Conservation (phyloP, 345 rosid genomes). For the Mercurialis annua region DNA sequence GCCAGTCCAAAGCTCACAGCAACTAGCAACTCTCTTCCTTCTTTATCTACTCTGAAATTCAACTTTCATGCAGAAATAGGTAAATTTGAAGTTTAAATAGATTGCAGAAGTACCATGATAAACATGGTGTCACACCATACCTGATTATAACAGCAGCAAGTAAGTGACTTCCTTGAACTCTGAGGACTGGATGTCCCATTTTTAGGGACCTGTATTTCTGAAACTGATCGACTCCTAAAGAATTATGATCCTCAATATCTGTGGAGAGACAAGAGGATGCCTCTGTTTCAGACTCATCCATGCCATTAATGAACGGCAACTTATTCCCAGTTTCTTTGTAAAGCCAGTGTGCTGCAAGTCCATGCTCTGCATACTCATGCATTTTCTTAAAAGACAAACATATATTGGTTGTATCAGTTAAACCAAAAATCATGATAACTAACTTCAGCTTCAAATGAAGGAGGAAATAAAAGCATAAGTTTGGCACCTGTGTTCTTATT, state of each 20-base stretch:
- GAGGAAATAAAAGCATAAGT: background rate
- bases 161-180: conserved; percentile 67
- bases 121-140: conserved; percentile 25
- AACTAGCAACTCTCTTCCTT: conserved; percentile 62
- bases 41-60: conserved; percentile 55
- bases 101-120: background rate
- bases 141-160: conserved; percentile 67
- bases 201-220: conserved; percentile 52
- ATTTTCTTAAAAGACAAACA: conserved; percentile 42
- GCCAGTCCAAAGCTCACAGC: conserved; percentile 72
- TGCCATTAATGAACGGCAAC: conserved; percentile 31
- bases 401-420: conserved; percentile 5
- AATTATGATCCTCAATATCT: conserved; percentile 33
- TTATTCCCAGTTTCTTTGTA: conserved; percentile 60
- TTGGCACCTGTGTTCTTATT: conserved; percentile 66
- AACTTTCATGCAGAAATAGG: conserved; percentile 10
- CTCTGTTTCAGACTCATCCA: conserved; percentile 46
- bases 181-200: conserved; percentile 69
- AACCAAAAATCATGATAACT: background rate
- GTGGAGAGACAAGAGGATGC: conserved; percentile 37
- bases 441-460: conserved; percentile 8
- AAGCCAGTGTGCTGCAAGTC: conserved; percentile 88
- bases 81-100: background rate
- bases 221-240: conserved; percentile 35
- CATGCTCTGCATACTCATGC: conserved; percentile 79